A percentile compares a stretch with the other conserved stretches of the same genome.
These are phyloP conservation scores for Lactarius vividus DNA, from an alignment of 768 basidiomycete species.

Conservation along the genomic window DNA sequence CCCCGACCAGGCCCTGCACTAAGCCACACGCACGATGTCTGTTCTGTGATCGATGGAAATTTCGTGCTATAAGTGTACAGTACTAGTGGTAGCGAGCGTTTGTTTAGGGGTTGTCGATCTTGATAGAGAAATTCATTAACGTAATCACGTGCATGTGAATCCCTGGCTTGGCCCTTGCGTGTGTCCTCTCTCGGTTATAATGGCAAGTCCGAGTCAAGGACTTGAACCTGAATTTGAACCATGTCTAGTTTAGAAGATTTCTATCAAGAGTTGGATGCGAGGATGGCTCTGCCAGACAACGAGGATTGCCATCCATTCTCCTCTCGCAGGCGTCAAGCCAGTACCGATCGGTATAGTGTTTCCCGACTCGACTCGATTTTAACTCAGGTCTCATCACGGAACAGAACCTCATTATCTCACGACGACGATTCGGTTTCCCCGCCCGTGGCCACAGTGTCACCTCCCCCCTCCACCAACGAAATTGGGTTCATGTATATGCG, in stretches of 20 bases:
- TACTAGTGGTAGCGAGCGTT: no score
- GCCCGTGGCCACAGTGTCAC: no score
- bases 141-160: constrained; percentile 10
- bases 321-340: background rate
- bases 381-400: background rate
- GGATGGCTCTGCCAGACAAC: constrained; percentile 21
- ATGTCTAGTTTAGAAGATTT: constrained; percentile 18
- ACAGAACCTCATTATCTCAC: background rate
- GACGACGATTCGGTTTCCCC: background rate
- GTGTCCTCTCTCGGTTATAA: background rate
- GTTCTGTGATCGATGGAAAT: background rate
- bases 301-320: constrained; percentile 7
- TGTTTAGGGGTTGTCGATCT: no score
- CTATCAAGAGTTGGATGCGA: constrained; percentile 26
- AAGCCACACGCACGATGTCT: background rate
- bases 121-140: background rate
- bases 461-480: background rate
- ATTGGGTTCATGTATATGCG: constrained; percentile 5
- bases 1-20: constrained; percentile 31
- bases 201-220: background rate
- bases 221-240: background rate
- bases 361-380: background rate
- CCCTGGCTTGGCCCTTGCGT: background rate
- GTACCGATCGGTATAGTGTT: background rate
- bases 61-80: background rate